Base-by-base conservation (phyloP, 805 yeast genomes). In the Diddensiella caesifluorescens region DNA sequence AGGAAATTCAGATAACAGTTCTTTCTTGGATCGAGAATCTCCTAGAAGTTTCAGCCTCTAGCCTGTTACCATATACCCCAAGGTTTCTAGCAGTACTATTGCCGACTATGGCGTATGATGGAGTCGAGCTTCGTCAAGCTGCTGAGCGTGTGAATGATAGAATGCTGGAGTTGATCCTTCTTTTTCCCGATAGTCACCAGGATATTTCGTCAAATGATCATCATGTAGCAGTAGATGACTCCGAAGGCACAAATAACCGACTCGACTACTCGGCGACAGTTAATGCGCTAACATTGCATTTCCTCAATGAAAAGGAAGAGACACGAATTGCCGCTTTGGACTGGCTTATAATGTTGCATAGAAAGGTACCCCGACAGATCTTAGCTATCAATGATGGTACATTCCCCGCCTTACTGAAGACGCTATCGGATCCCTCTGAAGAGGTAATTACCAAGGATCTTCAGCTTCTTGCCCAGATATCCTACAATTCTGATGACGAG, bases 301-400 rank as follows among this genome's bases (percentile, higher is more conserved):
- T 83, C 47, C 63, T 77, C 44, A 79, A 77, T 49, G 86, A 83
- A 40, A 80, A 84, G 51, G 95, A 87, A 47, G 77, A 80, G 22
- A 83, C 96, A 0, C 73, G 92, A 45, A 71, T 87, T 25, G 86
- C 94, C 0, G 80, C 92, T 19, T 65, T 92, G 26, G 95, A 89
- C 49, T 92, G 98, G 98, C 68, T 92, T 23, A 77, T 79, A 12
- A 77, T 86, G 72, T 69, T 92, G 30, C 90, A 88, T 55, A 71
- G 76, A 21, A 80, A 80, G 50, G 80, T 81, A 16, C 82, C 83
- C 2, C 63, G 67, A 29, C 71, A 75, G 45, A 68, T 80, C 26
- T 57, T 79, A 21, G 58, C 61, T 18, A 53, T 59, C 28, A 56
- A 63, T 44, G 82, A 77, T 39, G 75, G 76, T 44, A 82, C 87